Evolutionary conservation across 495 filamentous ascomycete species (phyloP).

Genomic region (Aspergillus leporis): DNA sequence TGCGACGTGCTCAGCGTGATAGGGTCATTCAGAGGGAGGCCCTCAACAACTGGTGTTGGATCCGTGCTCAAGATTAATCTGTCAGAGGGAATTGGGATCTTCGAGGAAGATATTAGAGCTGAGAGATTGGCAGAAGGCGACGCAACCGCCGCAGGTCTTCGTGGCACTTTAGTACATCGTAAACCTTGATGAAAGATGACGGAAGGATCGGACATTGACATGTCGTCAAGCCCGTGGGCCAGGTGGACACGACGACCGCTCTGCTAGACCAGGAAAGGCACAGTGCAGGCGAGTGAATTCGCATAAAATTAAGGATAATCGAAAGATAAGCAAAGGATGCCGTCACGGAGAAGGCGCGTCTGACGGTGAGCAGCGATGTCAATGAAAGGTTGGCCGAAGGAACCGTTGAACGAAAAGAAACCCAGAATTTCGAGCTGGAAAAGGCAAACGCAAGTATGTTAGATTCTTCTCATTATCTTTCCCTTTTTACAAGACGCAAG

Average conservation of each 20-base stretch:
- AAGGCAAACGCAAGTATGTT: conserved; percentile 3
- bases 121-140: conserved; percentile 4
- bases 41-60: neutral
- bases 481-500: neutral
- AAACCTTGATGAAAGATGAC: conserved; percentile 23
- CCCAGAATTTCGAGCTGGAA: neutral
- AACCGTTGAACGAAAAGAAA: neutral
- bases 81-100: conserved; percentile 6
- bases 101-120: neutral
- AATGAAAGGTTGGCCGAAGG: neutral
- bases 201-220: conserved; percentile 24
- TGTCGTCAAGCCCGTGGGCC: conserved; percentile 19
- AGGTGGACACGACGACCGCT: neutral
- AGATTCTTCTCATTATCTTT: conserved; percentile 10
- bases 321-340: conserved; percentile 3
- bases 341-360: neutral
- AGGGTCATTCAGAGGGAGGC: neutral
- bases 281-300: neutral
- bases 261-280: conserved; percentile 2
- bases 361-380: neutral
- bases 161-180: conserved; percentile 24
- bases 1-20: neutral
- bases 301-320: neutral
- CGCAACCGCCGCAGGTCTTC: conserved; percentile 10
- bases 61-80: neutral